Evolutionary conservation across 257 asterid species (phyloP), one percentile per base, ranked within the genome.

Genomic region (Avicennia marina): DNA sequence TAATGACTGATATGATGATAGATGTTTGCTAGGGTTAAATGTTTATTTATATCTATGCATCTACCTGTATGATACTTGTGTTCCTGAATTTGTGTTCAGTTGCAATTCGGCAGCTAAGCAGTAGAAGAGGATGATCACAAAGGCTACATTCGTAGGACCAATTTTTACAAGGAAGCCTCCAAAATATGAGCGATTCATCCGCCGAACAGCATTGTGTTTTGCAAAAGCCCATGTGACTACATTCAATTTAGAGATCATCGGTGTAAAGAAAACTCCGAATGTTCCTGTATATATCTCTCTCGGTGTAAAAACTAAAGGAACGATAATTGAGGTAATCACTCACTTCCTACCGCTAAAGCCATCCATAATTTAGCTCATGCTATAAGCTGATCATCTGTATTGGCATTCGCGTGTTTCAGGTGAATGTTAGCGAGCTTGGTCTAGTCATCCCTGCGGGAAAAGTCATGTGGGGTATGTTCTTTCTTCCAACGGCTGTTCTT

Each of bases 81-180:
- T 15, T 33, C 31, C 7, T 48, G 26, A n/a, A 46, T 29, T 31
- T 18, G 18, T 44, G 6, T 17, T 24, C 5, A 24, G 44, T 42
- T 53, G 2, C 24, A n/a, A 53, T 6, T 29, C 60, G 52, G 75
- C 81, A 85, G 94, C 90, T 40, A 85, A 85, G 71, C 94, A 85
- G 56, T 85, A 88, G 95, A 85, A 85, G 80, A 82, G 95, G 71
- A 85, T 85, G 95, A 73, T 85, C 70, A 85, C 95, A n/a, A 82
- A 85, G 61, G 90, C 83, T 1, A 85, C 94, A 2, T 85, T 85
- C 48, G 88, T 85, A 1, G 94, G 94, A 39, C 85, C 85, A 32
- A 73, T 82, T 38, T 85, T 85, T 65, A 85, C 90, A 3, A 77
- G 94, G 63, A 85, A 85, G 63, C 94, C 94, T 41, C 90, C 94